Evolutionary conservation across 2,329 filamentous ascomycete species (phyloP).

Genomic region (Ceratocystis diversiconidia): DNA sequence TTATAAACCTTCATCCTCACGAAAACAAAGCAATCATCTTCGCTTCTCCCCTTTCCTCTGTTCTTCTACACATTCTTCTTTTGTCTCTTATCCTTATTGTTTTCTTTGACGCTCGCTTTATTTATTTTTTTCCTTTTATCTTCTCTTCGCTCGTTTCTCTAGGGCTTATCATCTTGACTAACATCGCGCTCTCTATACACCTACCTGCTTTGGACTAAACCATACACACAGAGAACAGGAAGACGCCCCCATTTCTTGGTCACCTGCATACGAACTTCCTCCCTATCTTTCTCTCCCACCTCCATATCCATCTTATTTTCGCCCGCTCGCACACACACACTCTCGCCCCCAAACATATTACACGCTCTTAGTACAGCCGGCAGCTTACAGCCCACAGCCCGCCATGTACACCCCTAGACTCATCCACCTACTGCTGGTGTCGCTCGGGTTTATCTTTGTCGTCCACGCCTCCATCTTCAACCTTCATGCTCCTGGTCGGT

Average conservation of each 20-base stretch:
- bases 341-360: not conserved
- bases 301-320: constrained; percentile 6
- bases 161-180: not conserved
- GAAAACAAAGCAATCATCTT: no score
- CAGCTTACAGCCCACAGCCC: constrained; percentile 6
- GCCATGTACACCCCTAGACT: constrained; percentile 36
- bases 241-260: not conserved
- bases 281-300: not conserved
- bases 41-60: no score
- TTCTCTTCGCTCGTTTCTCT: not conserved
- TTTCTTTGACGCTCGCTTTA: no score
- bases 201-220: not conserved
- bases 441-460: constrained; percentile 33
- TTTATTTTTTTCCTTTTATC: not conserved
- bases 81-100: no score
- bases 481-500: constrained; percentile 14
- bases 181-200: not conserved
- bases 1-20: no score
- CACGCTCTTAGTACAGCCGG: not conserved
- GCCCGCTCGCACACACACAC: not conserved
- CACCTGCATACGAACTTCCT: no score
- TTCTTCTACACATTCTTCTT: no score
- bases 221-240: not conserved
- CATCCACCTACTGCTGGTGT: constrained; percentile 35
- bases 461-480: constrained; percentile 31